Percentiles rank a stretch among this genome's conserved stretches.
Conservation (phyloP, 2,329 filamentous ascomycete genomes). For the Aspergillus tanneri region DNA sequence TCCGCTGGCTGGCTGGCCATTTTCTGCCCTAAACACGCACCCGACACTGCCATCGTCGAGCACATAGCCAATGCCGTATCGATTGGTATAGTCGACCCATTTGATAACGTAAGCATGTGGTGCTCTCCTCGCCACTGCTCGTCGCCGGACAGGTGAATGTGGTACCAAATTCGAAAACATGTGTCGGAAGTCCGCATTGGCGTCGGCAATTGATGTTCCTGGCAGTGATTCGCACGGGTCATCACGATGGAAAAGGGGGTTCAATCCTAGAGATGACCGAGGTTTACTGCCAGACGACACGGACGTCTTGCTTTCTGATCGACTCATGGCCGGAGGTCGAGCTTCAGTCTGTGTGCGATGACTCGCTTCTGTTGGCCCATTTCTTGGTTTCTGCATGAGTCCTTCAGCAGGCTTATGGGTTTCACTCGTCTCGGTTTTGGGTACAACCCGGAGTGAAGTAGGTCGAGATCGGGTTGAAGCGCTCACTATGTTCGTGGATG, state of each 20-base stretch:
- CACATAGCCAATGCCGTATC: slow-evolving; percentile 53
- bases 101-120: slow-evolving; percentile 51
- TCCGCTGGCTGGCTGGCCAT: slow-evolving; percentile 45
- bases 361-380: slow-evolving; percentile 2
- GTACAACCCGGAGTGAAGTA: slow-evolving; percentile 9
- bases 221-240: slow-evolving; percentile 40
- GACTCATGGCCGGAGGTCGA: slow-evolving; percentile 19
- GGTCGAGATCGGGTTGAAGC: slow-evolving; percentile 14
- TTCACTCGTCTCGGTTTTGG: slow-evolving; percentile 10
- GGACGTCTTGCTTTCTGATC: slow-evolving; percentile 31
- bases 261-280: slow-evolving; percentile 37
- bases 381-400: not conserved
- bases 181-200: slow-evolving; percentile 39
- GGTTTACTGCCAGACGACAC: slow-evolving; percentile 26
- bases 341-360: slow-evolving; percentile 15
- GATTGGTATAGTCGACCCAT: slow-evolving; percentile 55
- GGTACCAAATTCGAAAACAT: slow-evolving; percentile 40
- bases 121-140: slow-evolving; percentile 28
- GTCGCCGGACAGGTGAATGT: slow-evolving; percentile 32
- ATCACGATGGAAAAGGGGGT: slow-evolving; percentile 39
- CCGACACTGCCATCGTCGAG: slow-evolving; percentile 52
- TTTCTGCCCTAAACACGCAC: slow-evolving; percentile 50
- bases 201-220: slow-evolving; percentile 40
- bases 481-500: slow-evolving; percentile 21
- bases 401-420: slow-evolving; percentile 1